phyloP scores from a whole-genome alignment of 2,329 filamentous ascomycete species.

The Nectriaceae sp. region DNA sequence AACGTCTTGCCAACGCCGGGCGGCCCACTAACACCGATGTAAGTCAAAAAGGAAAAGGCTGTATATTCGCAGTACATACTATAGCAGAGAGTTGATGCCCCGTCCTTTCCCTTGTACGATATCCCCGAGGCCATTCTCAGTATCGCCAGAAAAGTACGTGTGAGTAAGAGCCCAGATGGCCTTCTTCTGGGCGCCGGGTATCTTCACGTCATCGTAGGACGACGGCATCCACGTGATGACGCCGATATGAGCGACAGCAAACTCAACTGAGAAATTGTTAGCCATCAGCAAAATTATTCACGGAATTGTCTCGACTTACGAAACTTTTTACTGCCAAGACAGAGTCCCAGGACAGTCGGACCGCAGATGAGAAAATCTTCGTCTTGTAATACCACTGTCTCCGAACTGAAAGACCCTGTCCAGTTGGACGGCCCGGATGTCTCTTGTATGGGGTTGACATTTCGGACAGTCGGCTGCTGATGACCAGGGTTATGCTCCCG shows the following conservation, averaged over 20 bases:
- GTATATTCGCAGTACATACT: no score
- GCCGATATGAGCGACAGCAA: not conserved
- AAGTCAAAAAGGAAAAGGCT: no score
- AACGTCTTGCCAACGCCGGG: no score
- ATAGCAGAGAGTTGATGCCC: no score
- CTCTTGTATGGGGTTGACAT: not conserved
- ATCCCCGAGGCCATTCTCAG: not conserved
- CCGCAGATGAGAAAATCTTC: constrained; percentile 1
- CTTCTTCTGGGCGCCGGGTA: not conserved
- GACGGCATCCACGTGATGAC: not conserved
- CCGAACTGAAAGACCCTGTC: not conserved
- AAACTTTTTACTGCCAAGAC: constrained; percentile 1
- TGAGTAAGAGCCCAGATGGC: constrained; percentile 1
- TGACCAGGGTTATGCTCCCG: not conserved
- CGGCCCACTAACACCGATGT: no score
- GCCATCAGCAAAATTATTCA: not conserved
- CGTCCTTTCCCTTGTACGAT: not conserved
- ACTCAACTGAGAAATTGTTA: constrained; percentile 1
- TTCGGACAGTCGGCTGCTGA: not conserved
- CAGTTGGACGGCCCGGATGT: not conserved
- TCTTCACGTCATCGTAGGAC: not conserved
- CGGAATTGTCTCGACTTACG: not conserved
- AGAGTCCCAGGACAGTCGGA: constrained; percentile 1
- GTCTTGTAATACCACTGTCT: not conserved
- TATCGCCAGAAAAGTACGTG: not conserved